A percentile compares a stretch with the other conserved stretches of the same genome.
phyloP scores from a whole-genome alignment of 768 basidiomycete species.

The Suillus placidus region DNA sequence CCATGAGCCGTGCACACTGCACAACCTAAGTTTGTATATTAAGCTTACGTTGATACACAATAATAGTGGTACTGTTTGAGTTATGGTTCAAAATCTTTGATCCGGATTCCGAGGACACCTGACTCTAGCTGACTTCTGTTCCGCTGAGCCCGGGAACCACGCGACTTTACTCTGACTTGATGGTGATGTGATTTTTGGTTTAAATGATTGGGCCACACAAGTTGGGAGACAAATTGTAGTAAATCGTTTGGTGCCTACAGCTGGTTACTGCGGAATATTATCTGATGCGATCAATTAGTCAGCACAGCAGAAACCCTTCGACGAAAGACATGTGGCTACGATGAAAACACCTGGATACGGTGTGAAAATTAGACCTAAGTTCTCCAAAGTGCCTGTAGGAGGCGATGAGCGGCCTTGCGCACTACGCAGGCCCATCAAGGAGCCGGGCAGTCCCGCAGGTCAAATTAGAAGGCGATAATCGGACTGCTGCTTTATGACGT shows the following conservation, averaged over 20 bases:
- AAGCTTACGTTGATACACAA: not conserved
- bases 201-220: constrained; percentile 7
- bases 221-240: constrained; percentile 24
- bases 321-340: constrained; percentile 9
- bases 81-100: constrained; percentile 24
- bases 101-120: constrained; percentile 32
- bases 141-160: constrained; percentile 30
- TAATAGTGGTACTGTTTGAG: constrained; percentile 3
- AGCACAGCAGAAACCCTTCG: constrained; percentile 29
- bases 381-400: constrained; percentile 3
- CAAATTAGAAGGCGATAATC: constrained; percentile 10
- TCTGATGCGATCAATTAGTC: constrained; percentile 28
- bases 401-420: constrained; percentile 10
- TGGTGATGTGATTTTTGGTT: constrained; percentile 3
- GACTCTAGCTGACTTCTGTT: constrained; percentile 18
- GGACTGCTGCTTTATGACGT: constrained; percentile 10
- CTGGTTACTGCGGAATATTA: constrained; percentile 18
- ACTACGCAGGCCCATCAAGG: constrained; percentile 6
- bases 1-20: not conserved
- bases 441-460: constrained; percentile 6
- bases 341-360: constrained; percentile 22
- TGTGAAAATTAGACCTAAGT: constrained; percentile 25
- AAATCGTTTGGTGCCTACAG: constrained; percentile 16
- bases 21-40: not conserved
- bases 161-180: not conserved